Evolutionary conservation across 1,139 yeast species (phyloP).

Genomic region (Diutina neorugosa): DNA sequence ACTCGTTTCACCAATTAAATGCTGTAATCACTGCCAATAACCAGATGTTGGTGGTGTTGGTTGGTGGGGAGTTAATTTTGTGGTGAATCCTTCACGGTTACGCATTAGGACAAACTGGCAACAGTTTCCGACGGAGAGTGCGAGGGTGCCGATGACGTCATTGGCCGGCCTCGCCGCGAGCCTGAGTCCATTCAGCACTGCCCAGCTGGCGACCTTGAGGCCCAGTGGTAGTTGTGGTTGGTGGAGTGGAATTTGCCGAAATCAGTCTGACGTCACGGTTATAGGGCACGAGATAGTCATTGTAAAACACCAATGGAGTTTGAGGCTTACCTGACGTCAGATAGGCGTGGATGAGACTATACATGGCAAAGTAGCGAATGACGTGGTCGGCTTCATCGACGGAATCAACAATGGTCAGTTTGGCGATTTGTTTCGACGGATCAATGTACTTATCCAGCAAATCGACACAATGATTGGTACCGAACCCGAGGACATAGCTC

Average conservation of each 20-base stretch:
- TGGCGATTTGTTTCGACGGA: constrained; percentile 34
- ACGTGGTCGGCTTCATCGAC: neutral
- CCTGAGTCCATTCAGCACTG: constrained; percentile 54
- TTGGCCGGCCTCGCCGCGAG: constrained; percentile 49
- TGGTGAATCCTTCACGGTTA: too few species aligned
- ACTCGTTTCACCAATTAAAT: too few species aligned
- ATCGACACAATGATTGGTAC: constrained; percentile 50
- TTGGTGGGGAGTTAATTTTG: too few species aligned
- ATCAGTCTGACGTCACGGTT: neutral
- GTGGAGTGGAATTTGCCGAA: neutral
- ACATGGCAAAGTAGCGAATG: neutral
- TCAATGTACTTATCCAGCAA: constrained; percentile 61
- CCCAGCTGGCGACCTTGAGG: constrained; percentile 64
- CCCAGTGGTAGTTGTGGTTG: constrained; percentile 6
- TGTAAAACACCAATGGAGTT: neutral
- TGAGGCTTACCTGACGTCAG: neutral
- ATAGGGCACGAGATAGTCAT: neutral
- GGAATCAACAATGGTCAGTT: neutral
- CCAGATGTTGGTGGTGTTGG: too few species aligned
- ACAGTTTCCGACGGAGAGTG: neutral
- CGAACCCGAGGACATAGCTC: constrained; percentile 74
- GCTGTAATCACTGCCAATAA: too few species aligned
- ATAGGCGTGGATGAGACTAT: neutral
- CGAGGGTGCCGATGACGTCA: neutral
- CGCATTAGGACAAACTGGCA: neutral